Percentiles rank a stretch among this genome's conserved stretches.
Evolutionary conservation across 345 rosid species (phyloP).

Genomic region (Physaria fendleri): DNA sequence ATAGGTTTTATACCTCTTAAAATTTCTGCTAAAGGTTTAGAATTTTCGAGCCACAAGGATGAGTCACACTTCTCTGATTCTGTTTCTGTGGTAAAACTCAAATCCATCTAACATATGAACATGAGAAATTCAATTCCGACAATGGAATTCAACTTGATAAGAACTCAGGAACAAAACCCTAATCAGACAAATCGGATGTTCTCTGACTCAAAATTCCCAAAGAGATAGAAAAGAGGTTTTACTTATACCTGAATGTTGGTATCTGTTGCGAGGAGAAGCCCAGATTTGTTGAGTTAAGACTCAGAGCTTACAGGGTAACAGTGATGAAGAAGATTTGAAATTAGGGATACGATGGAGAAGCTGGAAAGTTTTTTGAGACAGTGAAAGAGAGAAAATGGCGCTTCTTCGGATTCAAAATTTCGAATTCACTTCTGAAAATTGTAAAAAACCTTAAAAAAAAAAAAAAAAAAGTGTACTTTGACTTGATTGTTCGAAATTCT

Average conservation of each 20-base stretch:
- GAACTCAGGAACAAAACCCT: neutral
- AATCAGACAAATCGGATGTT: neutral
- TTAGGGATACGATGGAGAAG: neutral
- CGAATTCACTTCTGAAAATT: neutral
- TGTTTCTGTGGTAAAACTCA: neutral
- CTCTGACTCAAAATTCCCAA: neutral
- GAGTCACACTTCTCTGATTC: slow-evolving; percentile 9
- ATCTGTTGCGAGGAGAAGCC: neutral
- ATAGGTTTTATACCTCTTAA: slow-evolving; percentile 37
- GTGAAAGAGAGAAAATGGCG: neutral
- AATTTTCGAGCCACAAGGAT: slow-evolving; percentile 29
- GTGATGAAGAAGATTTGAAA: slow-evolving; percentile 3
- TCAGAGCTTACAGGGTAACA: neutral
- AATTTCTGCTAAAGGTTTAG: slow-evolving; percentile 44
- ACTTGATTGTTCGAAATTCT: neutral
- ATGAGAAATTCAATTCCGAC: neutral
- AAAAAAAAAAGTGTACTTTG: neutral
- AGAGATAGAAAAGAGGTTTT: neutral
- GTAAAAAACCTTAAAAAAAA: neutral
- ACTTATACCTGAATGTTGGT: neutral
- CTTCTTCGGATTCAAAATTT: neutral
- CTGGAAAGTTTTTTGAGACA: neutral
- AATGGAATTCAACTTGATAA: neutral
- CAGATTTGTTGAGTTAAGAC: neutral
- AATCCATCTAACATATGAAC: slow-evolving; percentile 19